These are phyloP conservation scores for Hericium rajendrae DNA, from an alignment of 768 basidiomycete species.

Conservation along the genomic window DNA sequence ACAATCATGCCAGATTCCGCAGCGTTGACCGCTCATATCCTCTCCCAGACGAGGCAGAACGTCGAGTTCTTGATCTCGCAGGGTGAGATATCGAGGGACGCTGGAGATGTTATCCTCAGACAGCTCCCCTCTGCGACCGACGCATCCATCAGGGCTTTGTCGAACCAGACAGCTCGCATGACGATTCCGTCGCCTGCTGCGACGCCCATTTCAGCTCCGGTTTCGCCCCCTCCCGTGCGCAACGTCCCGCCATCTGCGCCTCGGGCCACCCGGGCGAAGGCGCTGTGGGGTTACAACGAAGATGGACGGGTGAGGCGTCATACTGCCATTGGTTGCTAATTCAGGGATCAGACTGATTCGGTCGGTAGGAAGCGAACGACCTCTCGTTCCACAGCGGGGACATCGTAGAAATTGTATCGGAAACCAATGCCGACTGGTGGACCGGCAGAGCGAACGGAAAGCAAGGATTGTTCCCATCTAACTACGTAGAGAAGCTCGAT, in stretches of 20 bases:
- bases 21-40: slow-evolving; percentile 46
- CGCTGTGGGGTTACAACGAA: slow-evolving; percentile 62
- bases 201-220: neutral
- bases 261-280: slow-evolving; percentile 32
- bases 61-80: slow-evolving; percentile 36
- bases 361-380: slow-evolving; percentile 61
- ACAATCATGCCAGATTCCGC: slow-evolving; percentile 14
- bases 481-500: slow-evolving; percentile 55
- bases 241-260: slow-evolving; percentile 14
- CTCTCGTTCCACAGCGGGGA: slow-evolving; percentile 71
- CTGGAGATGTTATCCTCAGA: slow-evolving; percentile 29
- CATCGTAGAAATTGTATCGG: slow-evolving; percentile 65
- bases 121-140: slow-evolving; percentile 24
- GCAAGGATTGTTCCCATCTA: slow-evolving; percentile 71
- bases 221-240: slow-evolving; percentile 10
- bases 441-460: slow-evolving; percentile 52
- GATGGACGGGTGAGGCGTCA: slow-evolving; percentile 33
- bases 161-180: slow-evolving; percentile 14
- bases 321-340: neutral
- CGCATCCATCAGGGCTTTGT: slow-evolving; percentile 12
- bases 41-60: slow-evolving; percentile 38
- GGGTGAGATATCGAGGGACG: slow-evolving; percentile 29
- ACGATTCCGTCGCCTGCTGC: slow-evolving; percentile 6
- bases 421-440: slow-evolving; percentile 88
- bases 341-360: neutral